These are phyloP conservation scores for Pseudozyma tsukubaensis DNA, from an alignment of 1,284 basidiomycete species.

Conservation along the genomic window DNA sequence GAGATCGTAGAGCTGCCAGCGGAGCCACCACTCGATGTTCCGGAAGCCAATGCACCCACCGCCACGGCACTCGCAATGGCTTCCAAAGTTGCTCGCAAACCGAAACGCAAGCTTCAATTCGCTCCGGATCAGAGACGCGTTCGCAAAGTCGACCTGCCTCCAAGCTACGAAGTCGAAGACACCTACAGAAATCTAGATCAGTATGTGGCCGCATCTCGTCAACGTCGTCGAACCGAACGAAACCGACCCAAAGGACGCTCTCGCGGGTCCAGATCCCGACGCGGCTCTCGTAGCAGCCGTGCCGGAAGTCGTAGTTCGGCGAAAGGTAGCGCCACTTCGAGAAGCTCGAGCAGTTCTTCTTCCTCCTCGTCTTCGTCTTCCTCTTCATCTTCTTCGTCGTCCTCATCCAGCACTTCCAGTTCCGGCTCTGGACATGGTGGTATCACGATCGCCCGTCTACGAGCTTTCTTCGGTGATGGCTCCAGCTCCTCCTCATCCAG, in stretches of 20 bases:
- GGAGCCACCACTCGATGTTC: conserved; percentile 46
- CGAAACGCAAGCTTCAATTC: conserved; percentile 57
- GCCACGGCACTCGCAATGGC: conserved; percentile 45
- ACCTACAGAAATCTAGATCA: conserved; percentile 63
- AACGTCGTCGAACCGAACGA: conserved; percentile 33
- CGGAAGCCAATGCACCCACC: conserved; percentile 47
- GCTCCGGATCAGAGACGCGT: conserved; percentile 60
- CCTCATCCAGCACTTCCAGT: conserved; percentile 36
- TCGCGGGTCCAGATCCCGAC: conserved; percentile 23
- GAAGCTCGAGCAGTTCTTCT: conserved; percentile 42
- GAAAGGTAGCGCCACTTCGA: conserved; percentile 37
- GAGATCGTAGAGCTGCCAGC: conserved; percentile 41
- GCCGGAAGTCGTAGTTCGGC: conserved; percentile 36
- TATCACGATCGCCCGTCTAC: conserved; percentile 59
- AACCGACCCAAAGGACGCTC: conserved; percentile 6
- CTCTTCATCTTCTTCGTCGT: conserved; percentile 20
- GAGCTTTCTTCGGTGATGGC: conserved; percentile 64
- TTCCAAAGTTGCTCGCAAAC: conserved; percentile 47
- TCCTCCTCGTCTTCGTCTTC: conserved; percentile 32
- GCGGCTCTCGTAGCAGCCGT: conserved; percentile 45
- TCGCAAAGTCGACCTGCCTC: conserved; percentile 61
- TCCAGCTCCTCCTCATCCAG: conserved; percentile 48
- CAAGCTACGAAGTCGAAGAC: conserved; percentile 58
- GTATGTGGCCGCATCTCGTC: conserved; percentile 59
- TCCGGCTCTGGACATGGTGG: conserved; percentile 50